Percentiles rank a stretch among this genome's conserved stretches.
Evolutionary conservation across 495 filamentous ascomycete species (phyloP).

Genomic region (Hypomontagnella submonticulosa): DNA sequence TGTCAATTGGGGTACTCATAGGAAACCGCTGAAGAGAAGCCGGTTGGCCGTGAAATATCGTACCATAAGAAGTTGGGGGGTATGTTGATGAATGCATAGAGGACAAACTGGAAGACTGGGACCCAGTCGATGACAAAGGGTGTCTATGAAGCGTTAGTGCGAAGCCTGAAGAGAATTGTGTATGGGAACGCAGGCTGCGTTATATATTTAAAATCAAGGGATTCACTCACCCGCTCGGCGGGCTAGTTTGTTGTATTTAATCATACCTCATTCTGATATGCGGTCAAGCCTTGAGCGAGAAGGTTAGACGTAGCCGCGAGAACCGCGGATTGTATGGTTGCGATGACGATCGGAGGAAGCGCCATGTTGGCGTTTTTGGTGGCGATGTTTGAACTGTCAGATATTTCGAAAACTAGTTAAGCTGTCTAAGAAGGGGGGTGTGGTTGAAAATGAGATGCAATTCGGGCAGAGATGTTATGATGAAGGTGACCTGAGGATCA

Average conservation of each 20-base stretch:
- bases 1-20: neutral
- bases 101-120: slow-evolving; percentile 79
- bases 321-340: slow-evolving; percentile 75
- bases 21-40: slow-evolving; percentile 22
- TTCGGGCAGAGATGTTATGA: too few species aligned
- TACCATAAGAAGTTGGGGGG: slow-evolving; percentile 94
- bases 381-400: neutral
- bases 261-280: slow-evolving; percentile 72
- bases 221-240: too few species aligned
- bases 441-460: too few species aligned
- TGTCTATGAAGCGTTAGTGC: slow-evolving; percentile 52
- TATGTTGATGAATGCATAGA: slow-evolving; percentile 78
- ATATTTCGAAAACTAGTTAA: neutral
- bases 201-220: neutral
- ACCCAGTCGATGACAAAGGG: slow-evolving; percentile 66
- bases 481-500: too few species aligned
- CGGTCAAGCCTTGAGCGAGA: slow-evolving; percentile 80
- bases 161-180: neutral
- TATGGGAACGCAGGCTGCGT: slow-evolving; percentile 3
- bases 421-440: neutral
- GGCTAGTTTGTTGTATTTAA: neutral
- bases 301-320: slow-evolving; percentile 82
- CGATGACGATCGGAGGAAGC: slow-evolving; percentile 67
- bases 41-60: slow-evolving; percentile 7
- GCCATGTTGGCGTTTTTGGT: slow-evolving; percentile 42